These are phyloP conservation scores for Arxiozyma telluris DNA, from an alignment of 1,139 yeast genomes.

Conservation along the genomic window DNA sequence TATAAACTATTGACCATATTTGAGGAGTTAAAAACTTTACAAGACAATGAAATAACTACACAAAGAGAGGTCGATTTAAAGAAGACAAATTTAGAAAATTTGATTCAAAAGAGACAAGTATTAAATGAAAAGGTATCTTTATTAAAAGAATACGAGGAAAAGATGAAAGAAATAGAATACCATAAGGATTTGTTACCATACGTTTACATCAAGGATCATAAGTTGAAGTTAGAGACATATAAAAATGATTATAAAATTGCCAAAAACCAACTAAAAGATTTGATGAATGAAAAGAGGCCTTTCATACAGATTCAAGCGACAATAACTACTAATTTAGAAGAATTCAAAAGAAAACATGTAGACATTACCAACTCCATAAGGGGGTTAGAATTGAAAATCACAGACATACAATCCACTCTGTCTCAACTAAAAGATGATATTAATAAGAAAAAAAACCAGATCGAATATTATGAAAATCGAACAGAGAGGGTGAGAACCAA, in stretches of 20 bases:
- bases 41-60: constrained; percentile 39
- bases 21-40: constrained; percentile 49
- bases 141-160: constrained; percentile 29
- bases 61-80: constrained; percentile 27
- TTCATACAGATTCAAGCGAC: constrained; percentile 7
- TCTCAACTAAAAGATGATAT: constrained; percentile 15
- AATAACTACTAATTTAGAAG: constrained; percentile 18
- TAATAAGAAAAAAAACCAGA: constrained; percentile 23
- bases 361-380: constrained; percentile 3
- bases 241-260: constrained; percentile 37
- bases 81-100: constrained; percentile 23
- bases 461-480: constrained; percentile 19
- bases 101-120: constrained; percentile 31
- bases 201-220: constrained; percentile 50
- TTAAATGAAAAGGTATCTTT: constrained; percentile 35
- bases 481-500: constrained; percentile 18
- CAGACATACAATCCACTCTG: constrained; percentile 17
- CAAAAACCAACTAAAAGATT: constrained; percentile 14
- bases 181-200: constrained; percentile 52
- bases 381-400: background rate
- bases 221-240: constrained; percentile 35
- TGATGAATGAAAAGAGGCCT: constrained; percentile 20
- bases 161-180: constrained; percentile 37
- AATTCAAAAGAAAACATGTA: constrained; percentile 12
- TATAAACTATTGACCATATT: constrained; percentile 38